Conservation (phyloP, 202 grass and related monocot species). For the Eragrostis tef region DNA sequence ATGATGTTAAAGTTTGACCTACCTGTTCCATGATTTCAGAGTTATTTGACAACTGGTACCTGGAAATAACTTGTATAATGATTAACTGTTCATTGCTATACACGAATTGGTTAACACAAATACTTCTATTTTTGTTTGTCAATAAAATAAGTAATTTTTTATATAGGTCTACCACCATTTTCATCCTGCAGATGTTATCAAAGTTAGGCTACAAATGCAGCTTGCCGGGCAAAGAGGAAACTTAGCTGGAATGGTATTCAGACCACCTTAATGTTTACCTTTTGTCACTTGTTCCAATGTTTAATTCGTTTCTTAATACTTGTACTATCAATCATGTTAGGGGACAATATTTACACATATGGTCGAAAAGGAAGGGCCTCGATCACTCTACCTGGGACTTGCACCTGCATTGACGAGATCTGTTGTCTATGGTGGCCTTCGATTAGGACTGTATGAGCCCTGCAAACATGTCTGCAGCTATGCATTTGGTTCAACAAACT, state of each 20-base stretch:
- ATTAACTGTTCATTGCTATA: neutral
- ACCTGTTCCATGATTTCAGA: neutral
- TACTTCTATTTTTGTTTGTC: slow-evolving; percentile 25
- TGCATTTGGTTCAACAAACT: slow-evolving; percentile 83
- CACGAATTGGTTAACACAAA: slow-evolving; percentile 23
- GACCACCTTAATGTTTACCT: slow-evolving; percentile 23
- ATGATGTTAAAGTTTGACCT: neutral
- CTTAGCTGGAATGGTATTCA: slow-evolving; percentile 89
- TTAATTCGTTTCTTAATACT: slow-evolving; percentile 16
- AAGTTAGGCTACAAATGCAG: slow-evolving; percentile 99
- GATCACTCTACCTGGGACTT: slow-evolving; percentile 82
- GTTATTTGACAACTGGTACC: slow-evolving; percentile 15
- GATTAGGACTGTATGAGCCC: slow-evolving; percentile 89
- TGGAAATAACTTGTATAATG: slow-evolving; percentile 20
- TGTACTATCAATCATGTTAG: slow-evolving; percentile 51
- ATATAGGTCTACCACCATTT: slow-evolving; percentile 46
- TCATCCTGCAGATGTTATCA: slow-evolving; percentile 90
- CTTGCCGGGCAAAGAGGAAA: slow-evolving; percentile 87
- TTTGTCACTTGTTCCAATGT: neutral
- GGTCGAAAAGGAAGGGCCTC: slow-evolving; percentile 74
- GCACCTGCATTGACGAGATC: slow-evolving; percentile 80
- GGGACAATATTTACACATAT: slow-evolving; percentile 74
- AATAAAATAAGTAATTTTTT: slow-evolving; percentile 38
- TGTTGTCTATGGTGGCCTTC: slow-evolving; percentile 86
- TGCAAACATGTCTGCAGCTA: slow-evolving; percentile 78